Evolutionary conservation across 2,329 filamentous ascomycete species (phyloP).

Genomic region (Orbilia brochopaga): DNA sequence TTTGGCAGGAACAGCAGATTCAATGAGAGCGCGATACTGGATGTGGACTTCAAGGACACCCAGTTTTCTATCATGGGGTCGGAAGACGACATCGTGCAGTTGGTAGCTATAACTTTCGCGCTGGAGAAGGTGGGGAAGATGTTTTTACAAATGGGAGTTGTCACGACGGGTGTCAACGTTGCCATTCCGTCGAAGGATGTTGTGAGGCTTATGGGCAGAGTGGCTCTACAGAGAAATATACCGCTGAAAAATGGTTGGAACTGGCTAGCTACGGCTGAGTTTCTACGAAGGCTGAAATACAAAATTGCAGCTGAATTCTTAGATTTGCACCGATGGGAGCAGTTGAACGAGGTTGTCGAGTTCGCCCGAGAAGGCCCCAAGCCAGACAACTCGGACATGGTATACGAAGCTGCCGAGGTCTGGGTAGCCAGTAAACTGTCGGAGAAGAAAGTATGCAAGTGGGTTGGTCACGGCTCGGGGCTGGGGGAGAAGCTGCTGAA

Average conservation of each 20-base stretch:
- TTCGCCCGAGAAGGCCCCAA: constrained; percentile 31
- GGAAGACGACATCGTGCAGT: constrained; percentile 30
- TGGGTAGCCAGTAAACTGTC: constrained; percentile 9
- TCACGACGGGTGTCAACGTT: constrained; percentile 28
- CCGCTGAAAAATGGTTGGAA: constrained; percentile 26
- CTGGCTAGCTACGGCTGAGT: constrained; percentile 36
- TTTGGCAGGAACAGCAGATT: constrained; percentile 31
- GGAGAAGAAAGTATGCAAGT: constrained; percentile 26
- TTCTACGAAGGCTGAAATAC: constrained; percentile 23
- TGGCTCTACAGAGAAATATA: constrained; percentile 8
- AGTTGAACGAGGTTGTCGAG: constrained; percentile 21
- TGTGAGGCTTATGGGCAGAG: constrained; percentile 8
- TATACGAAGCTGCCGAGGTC: constrained; percentile 26
- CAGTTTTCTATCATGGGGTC: constrained; percentile 19
- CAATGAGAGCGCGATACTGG: constrained; percentile 31
- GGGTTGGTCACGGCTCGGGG: constrained; percentile 8
- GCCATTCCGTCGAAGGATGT: constrained; percentile 25
- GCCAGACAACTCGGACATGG: constrained; percentile 14
- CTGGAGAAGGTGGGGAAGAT: constrained; percentile 32
- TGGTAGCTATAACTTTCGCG: constrained; percentile 40
- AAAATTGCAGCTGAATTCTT: constrained; percentile 35
- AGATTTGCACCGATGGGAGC: constrained; percentile 25
- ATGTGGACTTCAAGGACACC: constrained; percentile 20
- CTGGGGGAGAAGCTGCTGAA: constrained; percentile 16
- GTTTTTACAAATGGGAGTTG: constrained; percentile 34